Base-by-base conservation (phyloP, 805 yeast species). In the Pichia paraexigua region DNA sequence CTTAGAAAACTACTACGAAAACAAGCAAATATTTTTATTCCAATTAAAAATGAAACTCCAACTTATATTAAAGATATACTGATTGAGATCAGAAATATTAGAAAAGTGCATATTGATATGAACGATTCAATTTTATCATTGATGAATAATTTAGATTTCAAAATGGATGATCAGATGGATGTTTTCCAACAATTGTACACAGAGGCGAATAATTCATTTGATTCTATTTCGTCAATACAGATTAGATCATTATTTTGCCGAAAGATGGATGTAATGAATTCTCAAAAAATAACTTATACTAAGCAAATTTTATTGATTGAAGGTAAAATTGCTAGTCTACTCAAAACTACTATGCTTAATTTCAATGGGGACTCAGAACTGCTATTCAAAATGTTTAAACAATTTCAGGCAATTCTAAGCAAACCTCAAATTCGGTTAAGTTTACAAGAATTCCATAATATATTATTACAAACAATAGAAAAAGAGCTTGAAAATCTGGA, bases 1-100 rank as follows among this genome's bases (percentile, higher is more conserved):
- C 78, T 88, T 0, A 75, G 97, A 51, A 97, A 91, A 53, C 65
- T 86, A 3, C 71, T 87, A 41, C 72, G 97, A 56, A 86, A 82
- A 58, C 69, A 94, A 43, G 79, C 81, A 10, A 92, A 86, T 50
- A 82, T 80, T 53, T 84, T 85, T 60, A 74, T 84, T 15, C 76
- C 83, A 22, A 78, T 88, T 21, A 78, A 82, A 52, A 71, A 89
- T 11, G 70, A 70, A n/a, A 74, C 80, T 10, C 68, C 74, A 2
- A 58, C 56, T 9, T 18, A 22, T 22, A 18, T 55, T 2, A 43
- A 46, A 28, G 39, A 24, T 24, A 11, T 18, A 7, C 6, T 55
- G 10, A 13, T 18, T 3, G 39, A 43, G 24, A 25, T 55, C 1
- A 46, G 21, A n/a, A 20, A 17, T 8, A 25, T 50, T 3, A 22